Conservation (phyloP, 129 eudicot species). For the Sambucus nigra region DNA sequence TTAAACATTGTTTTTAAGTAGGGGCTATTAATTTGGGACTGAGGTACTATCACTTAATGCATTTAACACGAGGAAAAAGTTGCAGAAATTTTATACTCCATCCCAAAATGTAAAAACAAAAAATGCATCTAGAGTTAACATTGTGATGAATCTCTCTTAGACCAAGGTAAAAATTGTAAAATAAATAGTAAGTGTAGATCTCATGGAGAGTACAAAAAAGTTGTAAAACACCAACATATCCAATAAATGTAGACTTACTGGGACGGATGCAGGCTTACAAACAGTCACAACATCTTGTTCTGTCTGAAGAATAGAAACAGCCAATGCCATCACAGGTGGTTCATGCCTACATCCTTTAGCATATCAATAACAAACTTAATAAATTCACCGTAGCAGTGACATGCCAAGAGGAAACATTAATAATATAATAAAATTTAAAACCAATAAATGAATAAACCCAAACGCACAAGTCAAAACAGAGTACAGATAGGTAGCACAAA, state of each 20-base stretch:
- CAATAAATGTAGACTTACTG: slow-evolving; percentile 45
- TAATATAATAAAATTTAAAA: neutral
- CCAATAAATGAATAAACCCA: neutral
- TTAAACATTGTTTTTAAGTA: no score
- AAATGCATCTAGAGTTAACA: no score
- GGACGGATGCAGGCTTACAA: slow-evolving; percentile 94
- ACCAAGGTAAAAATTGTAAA: no score
- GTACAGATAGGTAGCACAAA: slow-evolving; percentile 12
- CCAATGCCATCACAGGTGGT: slow-evolving; percentile 89
- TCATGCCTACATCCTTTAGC: slow-evolving; percentile 73
- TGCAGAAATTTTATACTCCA: no score
- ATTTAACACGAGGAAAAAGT: no score
- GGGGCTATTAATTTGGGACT: no score
- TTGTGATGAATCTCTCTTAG: no score
- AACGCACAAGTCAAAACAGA: neutral
- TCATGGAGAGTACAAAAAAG: neutral
- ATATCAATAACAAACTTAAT: slow-evolving; percentile 24
- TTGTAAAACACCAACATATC: neutral
- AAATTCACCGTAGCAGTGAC: slow-evolving; percentile 5
- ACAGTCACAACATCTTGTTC: slow-evolving; percentile 71
- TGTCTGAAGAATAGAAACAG: slow-evolving; percentile 54
- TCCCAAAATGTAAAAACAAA: no score
- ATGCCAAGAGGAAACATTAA: neutral
- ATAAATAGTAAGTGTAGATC: neutral
- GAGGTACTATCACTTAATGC: no score